Evolutionary conservation across 768 basidiomycete genomes (phyloP), one percentile per base, ranked within the genome.

Genomic region (Boletus sp.): DNA sequence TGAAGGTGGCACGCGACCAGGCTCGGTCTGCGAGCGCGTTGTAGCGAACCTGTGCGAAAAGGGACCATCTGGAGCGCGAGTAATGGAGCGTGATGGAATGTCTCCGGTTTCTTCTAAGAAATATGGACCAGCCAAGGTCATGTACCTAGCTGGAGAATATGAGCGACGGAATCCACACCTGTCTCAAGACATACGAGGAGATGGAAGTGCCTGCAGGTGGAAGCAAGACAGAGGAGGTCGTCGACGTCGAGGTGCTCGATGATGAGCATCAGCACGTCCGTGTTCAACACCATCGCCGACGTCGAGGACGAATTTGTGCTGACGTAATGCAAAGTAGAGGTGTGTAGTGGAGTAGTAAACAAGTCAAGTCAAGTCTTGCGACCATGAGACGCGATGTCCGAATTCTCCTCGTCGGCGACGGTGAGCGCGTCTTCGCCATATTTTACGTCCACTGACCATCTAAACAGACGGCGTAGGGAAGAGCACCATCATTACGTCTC

Each of bases 391-490:
- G 92, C 73, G 94, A 97, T 86, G 92, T 96, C 49, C 85, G 94
- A 63, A 94, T 96, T 68, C 82, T 95, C 57, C 84, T 97, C 67
- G 92, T 95, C 61, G 94, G 94, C 61, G 94, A 97, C 75, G 94
- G 93, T 94, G 63, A 64, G 87, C 56, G 50, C 60, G 57, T 64
- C 32, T 24, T 50, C 55, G 46, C 54, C 50, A 40, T 45, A 9
- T 28, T n/a, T 10, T 6, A 17, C 50, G 8, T 24, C 4, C 50
- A 12, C 50, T 61, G 44, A 56, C 48, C 40, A 53, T 52, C 51
- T 39, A n/a, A 10, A 36, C 71, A 98, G 94, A 96, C 80, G 92
- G 92, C 62, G 96, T 98, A 65, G 96, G 96, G 62, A 99, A 99
- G 80, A 95, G 93, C 72, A 94, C 94, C 46, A 94, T 98, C 69